Conservation (phyloP, 208 protist genomes). For the Sergeia podlipaevii region DNA sequence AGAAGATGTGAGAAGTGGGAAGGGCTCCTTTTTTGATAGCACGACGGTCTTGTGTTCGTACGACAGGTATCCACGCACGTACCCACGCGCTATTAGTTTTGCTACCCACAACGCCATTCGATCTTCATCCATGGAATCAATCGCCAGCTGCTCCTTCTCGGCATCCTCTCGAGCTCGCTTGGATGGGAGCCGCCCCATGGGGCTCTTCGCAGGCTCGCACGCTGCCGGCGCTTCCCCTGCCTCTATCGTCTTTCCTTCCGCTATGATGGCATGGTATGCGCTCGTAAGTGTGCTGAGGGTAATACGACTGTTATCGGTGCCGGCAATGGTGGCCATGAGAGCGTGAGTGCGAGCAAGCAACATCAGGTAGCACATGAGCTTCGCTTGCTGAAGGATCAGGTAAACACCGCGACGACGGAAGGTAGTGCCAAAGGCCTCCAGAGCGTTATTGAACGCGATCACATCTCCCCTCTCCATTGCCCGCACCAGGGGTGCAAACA, state of each 20-base stretch:
- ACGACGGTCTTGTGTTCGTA: conserved; percentile 83
- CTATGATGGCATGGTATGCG: conserved; percentile 33
- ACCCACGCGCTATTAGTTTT: conserved; percentile 62
- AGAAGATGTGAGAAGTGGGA: conserved; percentile 30
- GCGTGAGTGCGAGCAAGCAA: conserved; percentile 58
- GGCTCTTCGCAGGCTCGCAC: neutral
- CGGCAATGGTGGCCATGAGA: conserved; percentile 28
- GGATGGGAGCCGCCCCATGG: neutral
- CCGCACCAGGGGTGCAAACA: conserved; percentile 43
- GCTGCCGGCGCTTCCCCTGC: neutral
- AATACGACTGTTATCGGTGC: conserved; percentile 68
- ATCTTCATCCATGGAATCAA: conserved; percentile 41
- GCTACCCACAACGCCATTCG: conserved; percentile 66
- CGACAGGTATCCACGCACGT: conserved; percentile 77
- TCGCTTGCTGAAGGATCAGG: conserved; percentile 54
- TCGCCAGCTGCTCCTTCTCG: neutral
- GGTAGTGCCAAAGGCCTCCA: conserved; percentile 38
- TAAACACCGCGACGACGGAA: conserved; percentile 73
- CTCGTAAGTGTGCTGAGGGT: conserved; percentile 49
- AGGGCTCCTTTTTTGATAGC: conserved; percentile 61
- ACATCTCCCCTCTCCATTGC: conserved; percentile 57
- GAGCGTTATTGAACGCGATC: conserved; percentile 29
- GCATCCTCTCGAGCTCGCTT: conserved; percentile 14
- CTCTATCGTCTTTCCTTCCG: conserved; percentile 5
- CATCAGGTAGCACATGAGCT: conserved; percentile 56